Conservation (phyloP, 2,329 filamentous ascomycete genomes). For the Decorospora gaudefroyi region DNA sequence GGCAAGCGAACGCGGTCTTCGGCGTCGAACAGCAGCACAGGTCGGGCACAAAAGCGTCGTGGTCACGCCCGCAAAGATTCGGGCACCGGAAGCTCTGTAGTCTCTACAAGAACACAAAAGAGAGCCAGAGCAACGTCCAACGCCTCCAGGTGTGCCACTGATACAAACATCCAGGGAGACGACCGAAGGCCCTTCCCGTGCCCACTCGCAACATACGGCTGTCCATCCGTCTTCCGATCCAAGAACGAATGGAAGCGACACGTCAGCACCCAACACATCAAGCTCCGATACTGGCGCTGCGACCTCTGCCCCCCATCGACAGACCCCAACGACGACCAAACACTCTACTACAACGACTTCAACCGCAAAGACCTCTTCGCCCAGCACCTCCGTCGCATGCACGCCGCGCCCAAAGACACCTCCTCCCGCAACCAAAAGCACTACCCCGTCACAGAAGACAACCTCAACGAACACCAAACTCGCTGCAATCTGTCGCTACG, state of each 20-base stretch:
- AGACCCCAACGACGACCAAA: conserved; percentile 36
- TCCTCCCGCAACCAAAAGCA: conserved; percentile 52
- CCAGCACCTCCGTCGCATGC: conserved; percentile 87
- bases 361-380: conserved; percentile 92
- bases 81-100: conserved; percentile 10
- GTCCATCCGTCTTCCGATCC: conserved; percentile 69
- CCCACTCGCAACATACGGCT: conserved; percentile 78
- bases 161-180: conserved; percentile 17
- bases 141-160: conserved; percentile 12
- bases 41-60: conserved; percentile 25
- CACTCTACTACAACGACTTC: conserved; percentile 64
- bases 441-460: conserved; percentile 53
- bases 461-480: conserved; percentile 61
- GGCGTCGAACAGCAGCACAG: conserved; percentile 28
- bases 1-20: conserved; percentile 36
- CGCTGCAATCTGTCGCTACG: conserved; percentile 66
- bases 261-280: conserved; percentile 77
- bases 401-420: conserved; percentile 57
- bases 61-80: conserved; percentile 31
- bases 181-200: conserved; percentile 68
- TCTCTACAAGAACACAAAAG: conserved; percentile 24
- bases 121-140: conserved; percentile 21
- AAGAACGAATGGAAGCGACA: conserved; percentile 99
- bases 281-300: conserved; percentile 76
- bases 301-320: conserved; percentile 59